phyloP scores from a whole-genome alignment of 2,329 filamentous ascomycete genomes.

The Penicillium palitans region DNA sequence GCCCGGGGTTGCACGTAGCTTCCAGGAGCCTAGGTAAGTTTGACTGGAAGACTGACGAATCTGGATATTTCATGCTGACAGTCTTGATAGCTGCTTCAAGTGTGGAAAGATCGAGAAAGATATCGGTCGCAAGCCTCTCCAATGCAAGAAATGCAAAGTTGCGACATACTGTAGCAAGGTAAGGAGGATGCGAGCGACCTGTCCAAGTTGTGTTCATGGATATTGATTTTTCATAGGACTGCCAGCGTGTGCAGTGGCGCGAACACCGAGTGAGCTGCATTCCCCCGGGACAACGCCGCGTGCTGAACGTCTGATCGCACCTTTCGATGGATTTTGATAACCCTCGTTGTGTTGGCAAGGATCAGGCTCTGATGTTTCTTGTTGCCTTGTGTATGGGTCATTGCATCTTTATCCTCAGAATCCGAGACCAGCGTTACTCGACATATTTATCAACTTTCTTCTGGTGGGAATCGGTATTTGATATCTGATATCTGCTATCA shows the following conservation, averaged over 20 bases:
- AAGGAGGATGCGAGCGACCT: not conserved
- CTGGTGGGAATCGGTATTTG: not conserved
- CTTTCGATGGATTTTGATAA: not conserved
- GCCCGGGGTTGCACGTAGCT: slow-evolving; percentile 3
- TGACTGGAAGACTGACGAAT: too few relatives aligned
- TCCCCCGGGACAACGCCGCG: not conserved
- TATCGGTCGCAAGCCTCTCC: not conserved
- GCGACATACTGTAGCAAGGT: slow-evolving; percentile 4
- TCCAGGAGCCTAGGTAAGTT: slow-evolving; percentile 1
- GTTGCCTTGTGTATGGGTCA: too few relatives aligned
- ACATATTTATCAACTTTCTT: not conserved
- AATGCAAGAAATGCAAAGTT: not conserved
- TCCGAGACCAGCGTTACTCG: not conserved
- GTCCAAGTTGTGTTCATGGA: too few relatives aligned
- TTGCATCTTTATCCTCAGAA: too few relatives aligned
- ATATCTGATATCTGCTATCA: not conserved
- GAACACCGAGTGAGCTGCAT: slow-evolving; percentile 1
- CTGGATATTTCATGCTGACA: not conserved
- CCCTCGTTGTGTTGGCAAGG: too few relatives aligned
- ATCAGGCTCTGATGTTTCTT: too few relatives aligned
- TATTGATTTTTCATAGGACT: not conserved
- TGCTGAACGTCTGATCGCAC: not conserved
- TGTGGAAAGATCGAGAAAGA: slow-evolving; percentile 7
- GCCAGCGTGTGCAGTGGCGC: not conserved
- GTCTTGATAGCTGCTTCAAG: slow-evolving; percentile 1